Evolutionary conservation across 148 eudicot genomes (phyloP).

Genomic region (Oxyria digyna): DNA sequence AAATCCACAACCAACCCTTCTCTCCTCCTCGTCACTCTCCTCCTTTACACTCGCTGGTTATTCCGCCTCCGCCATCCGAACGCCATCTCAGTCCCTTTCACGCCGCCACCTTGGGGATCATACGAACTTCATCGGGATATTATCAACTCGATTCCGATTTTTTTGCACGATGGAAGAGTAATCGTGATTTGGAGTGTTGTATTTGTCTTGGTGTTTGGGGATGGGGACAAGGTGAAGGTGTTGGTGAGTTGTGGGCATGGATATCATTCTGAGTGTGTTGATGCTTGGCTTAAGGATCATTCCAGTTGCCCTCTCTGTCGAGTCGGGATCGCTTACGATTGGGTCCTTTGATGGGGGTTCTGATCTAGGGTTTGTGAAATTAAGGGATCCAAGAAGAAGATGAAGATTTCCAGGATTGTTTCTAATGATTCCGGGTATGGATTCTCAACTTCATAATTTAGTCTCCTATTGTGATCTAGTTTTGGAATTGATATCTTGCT

Average conservation of each 20-base stretch:
- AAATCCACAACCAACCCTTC: conserved; percentile 62
- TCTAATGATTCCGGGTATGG: too few relatives aligned
- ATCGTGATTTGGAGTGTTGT: conserved; percentile 43
- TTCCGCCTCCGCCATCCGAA: conserved; percentile 29
- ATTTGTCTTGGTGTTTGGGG: conserved; percentile 62
- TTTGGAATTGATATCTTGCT: too few relatives aligned
- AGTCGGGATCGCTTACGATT: conserved; percentile 15
- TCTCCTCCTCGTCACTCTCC: conserved; percentile 38
- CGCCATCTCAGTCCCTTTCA: conserved; percentile 12
- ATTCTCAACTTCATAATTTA: too few relatives aligned
- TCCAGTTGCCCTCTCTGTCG: conserved; percentile 77
- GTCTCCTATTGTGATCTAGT: too few relatives aligned
- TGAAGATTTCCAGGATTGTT: too few relatives aligned
- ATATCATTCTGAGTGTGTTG: conserved; percentile 70
- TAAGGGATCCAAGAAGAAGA: too few relatives aligned
- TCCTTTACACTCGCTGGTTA: conserved; percentile 61
- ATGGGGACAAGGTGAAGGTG: conserved; percentile 57
- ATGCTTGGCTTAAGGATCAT: conserved; percentile 48
- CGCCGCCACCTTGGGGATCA: conserved; percentile 8
- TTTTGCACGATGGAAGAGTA: conserved; percentile 15
- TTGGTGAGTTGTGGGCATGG: conserved; percentile 44
- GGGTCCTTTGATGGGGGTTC: too few relatives aligned
- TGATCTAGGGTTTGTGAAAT: conserved; percentile 4
- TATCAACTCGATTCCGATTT: conserved; percentile 35
- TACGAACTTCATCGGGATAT: conserved; percentile 27